These are phyloP conservation scores for Cubamyces lactineus DNA, from an alignment of 768 basidiomycete species.

Conservation along the genomic window DNA sequence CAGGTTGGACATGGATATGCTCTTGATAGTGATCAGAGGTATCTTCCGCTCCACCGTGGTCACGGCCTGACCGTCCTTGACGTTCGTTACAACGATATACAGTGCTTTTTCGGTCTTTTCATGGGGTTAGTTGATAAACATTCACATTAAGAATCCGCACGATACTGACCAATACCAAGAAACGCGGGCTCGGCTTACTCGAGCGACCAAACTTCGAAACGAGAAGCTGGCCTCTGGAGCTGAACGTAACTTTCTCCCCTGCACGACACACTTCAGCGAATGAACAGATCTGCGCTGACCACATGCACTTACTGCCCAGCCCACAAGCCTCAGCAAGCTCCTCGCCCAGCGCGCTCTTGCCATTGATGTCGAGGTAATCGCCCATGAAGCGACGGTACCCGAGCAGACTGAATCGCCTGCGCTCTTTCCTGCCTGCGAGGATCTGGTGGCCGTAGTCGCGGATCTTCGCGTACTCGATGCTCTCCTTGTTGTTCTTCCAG, in stretches of 20 bases:
- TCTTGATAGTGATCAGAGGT: slow-evolving; percentile 83
- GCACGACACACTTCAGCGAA: slow-evolving; percentile 16
- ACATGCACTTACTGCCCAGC: slow-evolving; percentile 60
- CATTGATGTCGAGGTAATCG: slow-evolving; percentile 92
- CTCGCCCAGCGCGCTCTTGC: slow-evolving; percentile 74
- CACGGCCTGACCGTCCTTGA: slow-evolving; percentile 61
- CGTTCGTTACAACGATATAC: slow-evolving; percentile 67
- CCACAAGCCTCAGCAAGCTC: slow-evolving; percentile 74
- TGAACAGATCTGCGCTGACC: neutral
- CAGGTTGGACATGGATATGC: slow-evolving; percentile 83
- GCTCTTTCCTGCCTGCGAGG: slow-evolving; percentile 89
- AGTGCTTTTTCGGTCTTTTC: slow-evolving; percentile 82
- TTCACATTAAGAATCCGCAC: neutral
- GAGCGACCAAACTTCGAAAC: slow-evolving; percentile 86
- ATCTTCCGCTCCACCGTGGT: slow-evolving; percentile 85
- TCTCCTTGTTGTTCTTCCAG: slow-evolving; percentile 99
- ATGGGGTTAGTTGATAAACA: no score
- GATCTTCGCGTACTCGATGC: slow-evolving; percentile 83
- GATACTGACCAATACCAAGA: slow-evolving; percentile 78
- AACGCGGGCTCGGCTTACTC: slow-evolving; percentile 90
- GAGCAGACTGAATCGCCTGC: slow-evolving; percentile 89
- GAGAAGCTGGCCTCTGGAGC: slow-evolving; percentile 76
- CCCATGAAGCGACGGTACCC: slow-evolving; percentile 95
- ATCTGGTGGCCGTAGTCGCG: slow-evolving; percentile 96
- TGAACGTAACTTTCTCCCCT: slow-evolving; percentile 85